phyloP scores from a whole-genome alignment of 768 basidiomycete genomes.

The Russula griseocarnosa region DNA sequence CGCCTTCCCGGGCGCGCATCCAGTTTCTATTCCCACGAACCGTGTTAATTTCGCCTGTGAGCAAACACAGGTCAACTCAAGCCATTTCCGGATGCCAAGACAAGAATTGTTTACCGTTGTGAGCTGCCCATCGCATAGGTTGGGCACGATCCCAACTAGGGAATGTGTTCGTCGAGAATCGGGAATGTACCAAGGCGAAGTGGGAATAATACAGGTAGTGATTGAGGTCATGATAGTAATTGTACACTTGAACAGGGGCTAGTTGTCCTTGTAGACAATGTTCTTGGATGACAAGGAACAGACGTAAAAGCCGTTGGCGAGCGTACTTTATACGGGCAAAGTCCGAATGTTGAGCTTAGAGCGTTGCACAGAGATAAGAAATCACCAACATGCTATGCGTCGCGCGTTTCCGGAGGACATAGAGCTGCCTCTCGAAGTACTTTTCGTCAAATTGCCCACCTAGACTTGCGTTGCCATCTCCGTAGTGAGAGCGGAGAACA shows the following conservation, averaged over 20 bases:
- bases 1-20: slow-evolving; percentile 98
- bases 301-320: slow-evolving; percentile 95
- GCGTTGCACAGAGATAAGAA: slow-evolving; percentile 40
- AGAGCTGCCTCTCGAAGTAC: slow-evolving; percentile 91
- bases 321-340: slow-evolving; percentile 61
- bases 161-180: slow-evolving; percentile 99
- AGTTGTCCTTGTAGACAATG: slow-evolving; percentile 99
- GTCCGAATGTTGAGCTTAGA: slow-evolving; percentile 43
- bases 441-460: slow-evolving; percentile 79
- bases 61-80: slow-evolving; percentile 24
- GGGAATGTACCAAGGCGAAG: slow-evolving; percentile 97
- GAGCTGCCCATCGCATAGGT: slow-evolving; percentile 95
- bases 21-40: slow-evolving; percentile 99
- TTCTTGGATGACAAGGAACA: slow-evolving; percentile 95
- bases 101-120: slow-evolving; percentile 70
- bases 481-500: slow-evolving; percentile 84
- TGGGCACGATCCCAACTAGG: slow-evolving; percentile 99
- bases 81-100: slow-evolving; percentile 28
- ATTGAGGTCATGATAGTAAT: slow-evolving; percentile 99
- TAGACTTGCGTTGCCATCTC: slow-evolving; percentile 66
- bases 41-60: slow-evolving; percentile 95
- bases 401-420: slow-evolving; percentile 94
- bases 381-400: slow-evolving; percentile 93
- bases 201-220: slow-evolving; percentile 94
- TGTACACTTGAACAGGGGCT: slow-evolving; percentile 96